A percentile compares a stretch with the other conserved stretches of the same genome.
These are phyloP conservation scores for Irpex rosettiformis DNA, from an alignment of 1,284 basidiomycete species.

Conservation along the genomic window DNA sequence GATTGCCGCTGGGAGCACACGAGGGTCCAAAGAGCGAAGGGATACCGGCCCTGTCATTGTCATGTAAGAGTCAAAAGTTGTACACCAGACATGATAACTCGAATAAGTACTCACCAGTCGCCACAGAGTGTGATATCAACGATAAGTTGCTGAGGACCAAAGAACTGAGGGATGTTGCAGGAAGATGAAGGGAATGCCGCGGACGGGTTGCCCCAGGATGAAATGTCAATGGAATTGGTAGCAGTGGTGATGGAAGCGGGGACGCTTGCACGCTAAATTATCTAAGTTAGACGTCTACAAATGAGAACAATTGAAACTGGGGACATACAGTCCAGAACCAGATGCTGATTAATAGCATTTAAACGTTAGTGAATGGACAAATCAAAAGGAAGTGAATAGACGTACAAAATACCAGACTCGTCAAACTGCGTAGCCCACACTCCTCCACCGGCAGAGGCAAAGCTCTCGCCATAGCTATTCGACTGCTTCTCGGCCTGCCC, in stretches of 20 bases:
- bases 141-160: slow-evolving; percentile 46
- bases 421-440: slow-evolving; percentile 65
- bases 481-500: slow-evolving; percentile 38
- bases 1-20: background rate
- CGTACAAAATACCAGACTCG: slow-evolving; percentile 35
- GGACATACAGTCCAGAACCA: slow-evolving; percentile 63
- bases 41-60: slow-evolving; percentile 3
- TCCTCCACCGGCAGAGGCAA: slow-evolving; percentile 58
- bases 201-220: slow-evolving; percentile 52
- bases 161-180: slow-evolving; percentile 43
- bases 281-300: too few species aligned
- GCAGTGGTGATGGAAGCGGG: slow-evolving; percentile 21
- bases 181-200: slow-evolving; percentile 45
- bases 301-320: too few species aligned
- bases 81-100: background rate
- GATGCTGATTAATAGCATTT: slow-evolving; percentile 36
- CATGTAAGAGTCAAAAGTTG: background rate
- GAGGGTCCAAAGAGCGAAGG: background rate
- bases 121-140: slow-evolving; percentile 55
- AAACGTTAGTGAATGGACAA: slow-evolving; percentile 5
- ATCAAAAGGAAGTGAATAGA: background rate
- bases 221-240: slow-evolving; percentile 42
- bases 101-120: slow-evolving; percentile 31
- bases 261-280: slow-evolving; percentile 37
- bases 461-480: slow-evolving; percentile 51